These are phyloP conservation scores for Coniochaeta sp. DNA, from an alignment of 2,329 filamentous ascomycete species.

Conservation along the genomic window DNA sequence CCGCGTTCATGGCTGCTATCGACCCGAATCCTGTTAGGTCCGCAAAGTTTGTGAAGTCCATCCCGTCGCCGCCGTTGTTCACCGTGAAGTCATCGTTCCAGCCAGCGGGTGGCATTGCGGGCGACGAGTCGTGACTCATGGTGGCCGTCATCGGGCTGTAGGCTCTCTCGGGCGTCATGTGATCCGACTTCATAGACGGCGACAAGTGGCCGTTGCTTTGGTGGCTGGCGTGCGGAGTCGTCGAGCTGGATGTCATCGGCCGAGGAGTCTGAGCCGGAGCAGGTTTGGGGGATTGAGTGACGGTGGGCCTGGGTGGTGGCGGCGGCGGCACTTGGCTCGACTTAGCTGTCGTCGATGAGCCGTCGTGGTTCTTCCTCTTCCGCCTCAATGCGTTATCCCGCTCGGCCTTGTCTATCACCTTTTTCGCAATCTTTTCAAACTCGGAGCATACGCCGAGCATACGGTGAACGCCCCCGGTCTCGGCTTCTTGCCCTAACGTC, in stretches of 20 bases:
- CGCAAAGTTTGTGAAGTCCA: constrained; percentile 26
- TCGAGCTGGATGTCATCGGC: constrained; percentile 19
- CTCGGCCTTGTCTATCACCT: constrained; percentile 86
- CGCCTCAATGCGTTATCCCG: constrained; percentile 72
- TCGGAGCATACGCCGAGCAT: constrained; percentile 95
- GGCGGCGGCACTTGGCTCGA: constrained; percentile 2
- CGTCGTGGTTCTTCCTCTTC: constrained; percentile 72
- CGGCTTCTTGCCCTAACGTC: constrained; percentile 80
- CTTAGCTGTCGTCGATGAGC: constrained; percentile 11
- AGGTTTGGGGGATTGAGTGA: constrained; percentile 12
- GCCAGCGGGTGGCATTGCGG: constrained; percentile 30
- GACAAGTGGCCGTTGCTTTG: constrained; percentile 20
- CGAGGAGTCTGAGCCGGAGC: constrained; percentile 19
- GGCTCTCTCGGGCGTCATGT: constrained; percentile 17
- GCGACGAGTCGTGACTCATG: constrained; percentile 34
- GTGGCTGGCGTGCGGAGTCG: constrained; percentile 20
- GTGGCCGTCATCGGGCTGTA: constrained; percentile 31
- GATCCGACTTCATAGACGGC: constrained; percentile 14
- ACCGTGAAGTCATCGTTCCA: constrained; percentile 41
- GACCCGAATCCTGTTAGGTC: constrained; percentile 37
- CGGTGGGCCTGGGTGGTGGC: constrained; percentile 7
- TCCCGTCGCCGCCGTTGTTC: constrained; percentile 21
- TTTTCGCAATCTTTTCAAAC: constrained; percentile 87
- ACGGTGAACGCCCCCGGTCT: constrained; percentile 82
- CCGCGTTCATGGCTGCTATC: constrained; percentile 12